phyloP scores from a whole-genome alignment of 108 stramenopile species.

The Hondaea fermentalgiana region DNA sequence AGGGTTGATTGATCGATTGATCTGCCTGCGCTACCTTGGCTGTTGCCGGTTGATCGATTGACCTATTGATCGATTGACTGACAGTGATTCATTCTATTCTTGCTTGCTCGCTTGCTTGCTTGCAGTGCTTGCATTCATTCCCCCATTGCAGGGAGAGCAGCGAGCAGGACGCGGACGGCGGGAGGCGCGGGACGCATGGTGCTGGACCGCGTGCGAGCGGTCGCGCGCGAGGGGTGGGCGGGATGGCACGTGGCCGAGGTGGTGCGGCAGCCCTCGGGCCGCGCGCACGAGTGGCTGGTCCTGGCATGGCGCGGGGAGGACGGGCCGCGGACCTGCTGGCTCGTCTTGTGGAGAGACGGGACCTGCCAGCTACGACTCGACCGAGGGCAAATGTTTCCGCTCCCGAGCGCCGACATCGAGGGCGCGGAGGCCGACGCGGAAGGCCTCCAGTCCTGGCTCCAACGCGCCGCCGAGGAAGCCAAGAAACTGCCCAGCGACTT shows the following conservation, averaged over 20 bases:
- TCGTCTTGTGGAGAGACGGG: background rate
- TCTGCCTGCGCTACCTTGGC: too few relatives aligned
- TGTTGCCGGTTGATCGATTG: too few relatives aligned
- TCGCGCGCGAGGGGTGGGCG: background rate
- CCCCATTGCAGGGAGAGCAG: too few relatives aligned
- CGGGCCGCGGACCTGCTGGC: background rate
- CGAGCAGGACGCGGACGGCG: too few relatives aligned
- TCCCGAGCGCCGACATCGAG: background rate
- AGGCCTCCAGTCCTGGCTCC: background rate
- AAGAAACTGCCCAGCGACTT: background rate
- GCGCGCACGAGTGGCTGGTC: background rate
- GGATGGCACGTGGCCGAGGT: background rate
- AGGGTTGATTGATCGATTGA: too few relatives aligned
- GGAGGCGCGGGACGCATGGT: too few relatives aligned
- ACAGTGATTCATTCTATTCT: too few relatives aligned
- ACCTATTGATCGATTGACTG: too few relatives aligned
- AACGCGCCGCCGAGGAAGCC: background rate
- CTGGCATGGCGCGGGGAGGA: background rate
- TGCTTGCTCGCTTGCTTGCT: too few relatives aligned
- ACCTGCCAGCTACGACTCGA: background rate
- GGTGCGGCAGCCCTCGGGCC: background rate
- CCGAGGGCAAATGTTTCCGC: background rate
- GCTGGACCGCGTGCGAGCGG: too few relatives aligned
- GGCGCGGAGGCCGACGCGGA: background rate
- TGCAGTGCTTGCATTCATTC: too few relatives aligned